Percentiles rank a stretch among this genome's conserved stretches.
phyloP scores from a whole-genome alignment of 2,329 filamentous ascomycete genomes.

The Aspergillus sp. region DNA sequence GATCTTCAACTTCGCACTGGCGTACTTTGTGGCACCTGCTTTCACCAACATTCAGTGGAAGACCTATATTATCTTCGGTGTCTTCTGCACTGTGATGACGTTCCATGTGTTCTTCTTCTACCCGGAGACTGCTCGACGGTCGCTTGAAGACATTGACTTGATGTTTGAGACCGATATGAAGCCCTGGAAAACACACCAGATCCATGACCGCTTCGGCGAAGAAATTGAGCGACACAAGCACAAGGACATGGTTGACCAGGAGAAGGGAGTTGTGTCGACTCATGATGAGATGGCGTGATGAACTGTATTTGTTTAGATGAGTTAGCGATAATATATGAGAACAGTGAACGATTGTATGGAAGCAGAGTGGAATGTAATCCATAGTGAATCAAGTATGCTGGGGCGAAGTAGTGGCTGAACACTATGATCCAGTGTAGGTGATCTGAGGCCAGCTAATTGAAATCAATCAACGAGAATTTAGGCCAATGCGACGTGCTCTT shows the following conservation, averaged over 20 bases:
- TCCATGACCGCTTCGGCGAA: conserved; percentile 28
- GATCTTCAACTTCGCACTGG: conserved; percentile 60
- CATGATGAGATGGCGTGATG: conserved; percentile 18
- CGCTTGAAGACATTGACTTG: conserved; percentile 74
- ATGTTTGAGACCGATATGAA: conserved; percentile 56
- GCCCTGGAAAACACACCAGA: conserved; percentile 31
- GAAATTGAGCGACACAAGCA: conserved; percentile 26
- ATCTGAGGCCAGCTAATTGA: not conserved
- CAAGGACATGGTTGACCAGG: conserved; percentile 15
- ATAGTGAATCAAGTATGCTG: not conserved
- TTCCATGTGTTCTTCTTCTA: conserved; percentile 68
- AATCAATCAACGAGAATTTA: too few species aligned
- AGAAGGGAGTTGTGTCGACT: conserved; percentile 11
- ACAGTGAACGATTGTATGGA: not conserved
- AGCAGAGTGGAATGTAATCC: not conserved
- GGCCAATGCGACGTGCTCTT: too few species aligned
- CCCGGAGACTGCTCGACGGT: conserved; percentile 69
- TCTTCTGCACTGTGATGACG: conserved; percentile 69
- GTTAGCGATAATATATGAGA: not conserved
- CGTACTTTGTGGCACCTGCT: conserved; percentile 59
- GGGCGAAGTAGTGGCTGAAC: too few species aligned
- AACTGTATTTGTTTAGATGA: not conserved
- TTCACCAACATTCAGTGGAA: conserved; percentile 61
- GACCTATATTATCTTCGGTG: conserved; percentile 74
- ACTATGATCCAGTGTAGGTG: not conserved